Evolutionary conservation across 2,329 filamentous ascomycete genomes (phyloP), one percentile per base, ranked within the genome.

Genomic region (Hypoxylon sp.): DNA sequence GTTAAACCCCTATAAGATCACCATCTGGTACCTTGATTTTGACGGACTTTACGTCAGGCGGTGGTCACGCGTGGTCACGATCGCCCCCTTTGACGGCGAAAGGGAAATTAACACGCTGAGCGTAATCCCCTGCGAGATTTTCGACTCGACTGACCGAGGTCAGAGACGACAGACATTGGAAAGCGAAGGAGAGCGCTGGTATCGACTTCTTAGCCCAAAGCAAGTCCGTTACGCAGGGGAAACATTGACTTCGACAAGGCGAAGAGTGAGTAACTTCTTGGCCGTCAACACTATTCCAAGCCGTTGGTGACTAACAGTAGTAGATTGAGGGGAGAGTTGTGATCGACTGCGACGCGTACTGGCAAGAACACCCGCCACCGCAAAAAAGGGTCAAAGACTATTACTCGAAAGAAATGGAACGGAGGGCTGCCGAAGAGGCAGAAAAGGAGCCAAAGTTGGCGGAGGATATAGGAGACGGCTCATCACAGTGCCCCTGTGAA

Each of bases 1-100:
- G 41, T 27, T 55, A 3, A 23, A 2, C 5, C 9, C 37, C 3
- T 55, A 55, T 37, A 24, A 17, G 6, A 9, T 58, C 3, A 40
- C 8, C 6, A 11, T 55, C 2, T 62, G 55, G 55, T 48, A 51
- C 17, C 17, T 62, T 4, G 50, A 55, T 18, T 55, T 43, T 29
- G 58, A 58, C 20, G 55, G 55, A 5, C 10, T 18, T 13, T 38
- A 49, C 10, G 37, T 58, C 3, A 33, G 54, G 26, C 29, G 58
- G 11, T 48, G 42, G 8, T n/a, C 20, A 3, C 48, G 33, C 10
- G 9, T 9, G 2, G n/a, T 46, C 3, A 27, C 23, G 6, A 50
- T 61, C 17, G 13, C 43, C 1, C 31, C 45, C 4, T 58, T 61
- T 26, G 37, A 53, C 8, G 58, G 58, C 13, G 49, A 61, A 20